Conservation (phyloP, 768 basidiomycete species). For the Hericium coralloides region DNA sequence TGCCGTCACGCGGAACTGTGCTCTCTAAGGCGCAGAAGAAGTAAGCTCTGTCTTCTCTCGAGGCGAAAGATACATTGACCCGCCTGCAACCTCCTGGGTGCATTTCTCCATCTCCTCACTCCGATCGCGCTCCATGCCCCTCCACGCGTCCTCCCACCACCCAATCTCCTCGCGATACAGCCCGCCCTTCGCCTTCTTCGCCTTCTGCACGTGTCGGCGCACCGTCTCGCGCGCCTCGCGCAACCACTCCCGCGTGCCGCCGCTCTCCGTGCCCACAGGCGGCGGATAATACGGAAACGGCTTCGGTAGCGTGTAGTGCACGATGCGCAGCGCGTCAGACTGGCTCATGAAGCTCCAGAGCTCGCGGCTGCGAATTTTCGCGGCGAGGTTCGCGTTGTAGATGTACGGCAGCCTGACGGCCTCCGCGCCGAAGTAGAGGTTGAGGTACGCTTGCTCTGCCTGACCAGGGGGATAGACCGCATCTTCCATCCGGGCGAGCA, state of each 20-base stretch:
- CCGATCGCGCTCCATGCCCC: constrained; percentile 17
- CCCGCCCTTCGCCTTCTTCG: constrained; percentile 16
- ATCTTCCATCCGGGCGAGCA: constrained; percentile 21
- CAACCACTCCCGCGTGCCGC: neutral
- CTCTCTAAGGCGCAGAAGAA: too few relatives aligned
- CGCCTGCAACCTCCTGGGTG: neutral
- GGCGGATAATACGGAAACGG: constrained; percentile 14
- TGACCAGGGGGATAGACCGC: constrained; percentile 24
- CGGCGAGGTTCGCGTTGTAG: constrained; percentile 34
- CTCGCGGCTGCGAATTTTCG: constrained; percentile 24
- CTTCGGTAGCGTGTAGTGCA: constrained; percentile 33
- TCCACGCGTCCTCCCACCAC: constrained; percentile 26
- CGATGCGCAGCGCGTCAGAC: constrained; percentile 25
- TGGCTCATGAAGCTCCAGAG: constrained; percentile 23
- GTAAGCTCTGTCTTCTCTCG: too few relatives aligned
- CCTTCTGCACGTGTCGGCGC: constrained; percentile 16
- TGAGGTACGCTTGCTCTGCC: constrained; percentile 35
- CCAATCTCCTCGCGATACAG: constrained; percentile 26
- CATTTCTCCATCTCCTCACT: constrained; percentile 7
- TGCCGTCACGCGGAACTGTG: too few relatives aligned
- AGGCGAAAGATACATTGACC: too few relatives aligned
- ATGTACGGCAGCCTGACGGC: constrained; percentile 29
- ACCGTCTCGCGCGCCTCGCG: constrained; percentile 17
- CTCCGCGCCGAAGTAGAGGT: constrained; percentile 28
- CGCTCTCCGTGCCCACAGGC: constrained; percentile 1